Percentiles rank a stretch among this genome's conserved stretches.
These are phyloP conservation scores for Jaminaea rosea DNA, from an alignment of 1,284 basidiomycete species.

Conservation along the genomic window DNA sequence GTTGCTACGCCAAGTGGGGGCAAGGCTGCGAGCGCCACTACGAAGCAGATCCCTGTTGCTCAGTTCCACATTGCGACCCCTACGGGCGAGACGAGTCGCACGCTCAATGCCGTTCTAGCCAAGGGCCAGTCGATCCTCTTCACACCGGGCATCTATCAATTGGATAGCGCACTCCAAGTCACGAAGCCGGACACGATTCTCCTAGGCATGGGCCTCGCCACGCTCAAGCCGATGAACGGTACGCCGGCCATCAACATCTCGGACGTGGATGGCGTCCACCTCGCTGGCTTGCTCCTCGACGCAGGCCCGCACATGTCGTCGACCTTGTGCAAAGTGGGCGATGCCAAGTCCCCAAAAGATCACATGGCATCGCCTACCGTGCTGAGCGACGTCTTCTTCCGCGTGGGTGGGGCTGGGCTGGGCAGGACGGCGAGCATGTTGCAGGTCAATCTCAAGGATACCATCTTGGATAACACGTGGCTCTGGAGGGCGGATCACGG, in stretches of 20 bases:
- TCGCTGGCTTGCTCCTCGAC: conserved; percentile 2
- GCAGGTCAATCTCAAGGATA: not conserved
- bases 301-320: not conserved
- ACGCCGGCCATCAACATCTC: not conserved
- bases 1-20: no score
- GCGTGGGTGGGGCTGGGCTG: conserved; percentile 1
- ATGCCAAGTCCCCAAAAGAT: not conserved
- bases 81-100: not conserved
- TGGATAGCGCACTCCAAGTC: not conserved
- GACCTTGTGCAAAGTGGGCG: not conserved
- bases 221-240: not conserved
- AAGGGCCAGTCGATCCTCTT: conserved; percentile 1
- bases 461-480: conserved; percentile 3
- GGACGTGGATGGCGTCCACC: conserved; percentile 1
- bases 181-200: not conserved
- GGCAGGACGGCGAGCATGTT: not conserved
- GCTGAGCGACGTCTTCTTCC: not conserved
- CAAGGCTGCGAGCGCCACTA: no score
- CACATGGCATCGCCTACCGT: not conserved
- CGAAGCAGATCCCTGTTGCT: not conserved
- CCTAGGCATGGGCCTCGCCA: conserved; percentile 2
- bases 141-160: conserved; percentile 1
- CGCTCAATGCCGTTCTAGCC: conserved; percentile 1
- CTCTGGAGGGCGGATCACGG: conserved; percentile 6
- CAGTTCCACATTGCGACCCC: conserved; percentile 1